Evolutionary conservation across 2,329 filamentous ascomycete species (phyloP), one percentile per base, ranked within the genome.

Genomic region (Trichoderma polysporum): DNA sequence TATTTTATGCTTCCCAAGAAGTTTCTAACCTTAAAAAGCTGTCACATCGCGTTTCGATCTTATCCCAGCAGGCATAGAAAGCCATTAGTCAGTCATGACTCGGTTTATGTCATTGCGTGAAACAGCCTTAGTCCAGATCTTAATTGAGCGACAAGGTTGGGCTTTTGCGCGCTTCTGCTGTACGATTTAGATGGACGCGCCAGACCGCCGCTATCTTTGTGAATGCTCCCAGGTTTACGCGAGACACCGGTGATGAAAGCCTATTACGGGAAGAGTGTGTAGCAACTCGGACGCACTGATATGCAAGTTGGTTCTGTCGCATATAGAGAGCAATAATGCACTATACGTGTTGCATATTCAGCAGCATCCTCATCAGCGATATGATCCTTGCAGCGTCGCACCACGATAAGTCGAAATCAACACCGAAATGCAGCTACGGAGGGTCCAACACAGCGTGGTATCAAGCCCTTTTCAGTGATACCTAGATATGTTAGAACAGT

Each of bases 1-100:
- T 29, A 37, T 41, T 53, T 54, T 31, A 54, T 64, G 50, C 50
- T 56, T 64, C 60, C 49, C 60, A 37, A 25, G 50, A 41, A 56
- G 19, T 45, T 19, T 27, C 39, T 35, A 54, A 47, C 25, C 60
- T 54, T 54, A 63, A 33, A 63, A 47, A n/a, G 50, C 33, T 12
- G 33, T 33, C n/a, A 39, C 22, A 61, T 61, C 45, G 47, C 22
- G 25, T 22, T 52, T 52, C 45, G 45, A 52, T 61, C 41, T 27
- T 59, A 25, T 25, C 35, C 13, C 33, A 39, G 33, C 17, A 56
- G 17, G 50, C 50, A 49, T 39, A 22, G 4, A 19, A 35, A 25
- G 41, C n/a, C 19, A 60, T 60, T 60, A 49, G 57, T 60, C 41
- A 35, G 57, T n/a, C 29, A 49, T 49, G 57, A 35, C 57, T 49